phyloP scores from a whole-genome alignment of 2,329 filamentous ascomycete species.

The Thielaviopsis populi region DNA sequence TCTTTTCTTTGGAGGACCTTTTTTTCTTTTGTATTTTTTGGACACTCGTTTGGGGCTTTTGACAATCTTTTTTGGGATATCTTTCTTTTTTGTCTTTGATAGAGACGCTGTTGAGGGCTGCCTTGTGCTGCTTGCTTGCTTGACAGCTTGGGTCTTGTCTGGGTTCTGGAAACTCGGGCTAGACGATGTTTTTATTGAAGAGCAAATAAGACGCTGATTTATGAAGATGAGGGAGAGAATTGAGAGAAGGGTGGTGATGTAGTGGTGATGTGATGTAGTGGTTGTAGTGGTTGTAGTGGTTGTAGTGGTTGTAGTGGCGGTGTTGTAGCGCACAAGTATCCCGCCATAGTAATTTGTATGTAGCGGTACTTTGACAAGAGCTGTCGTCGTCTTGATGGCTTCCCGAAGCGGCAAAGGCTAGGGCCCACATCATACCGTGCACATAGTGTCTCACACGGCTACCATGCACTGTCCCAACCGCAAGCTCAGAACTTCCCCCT shows the following conservation, averaged over 20 bases:
- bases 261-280: neutral
- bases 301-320: no score
- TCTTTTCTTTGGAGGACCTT: neutral
- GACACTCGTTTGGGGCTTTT: neutral
- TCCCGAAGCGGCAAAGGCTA: neutral
- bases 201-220: neutral
- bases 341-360: neutral
- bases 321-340: neutral
- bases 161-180: conserved; percentile 10
- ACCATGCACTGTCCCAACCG: neutral
- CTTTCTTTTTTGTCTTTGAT: neutral
- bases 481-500: neutral
- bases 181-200: neutral
- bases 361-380: neutral
- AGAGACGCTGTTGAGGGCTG: neutral
- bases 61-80: neutral
- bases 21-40: neutral
- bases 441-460: no score
- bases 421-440: no score
- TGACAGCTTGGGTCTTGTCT: neutral
- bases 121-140: neutral
- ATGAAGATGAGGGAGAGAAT: neutral
- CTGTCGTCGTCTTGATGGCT: neutral
- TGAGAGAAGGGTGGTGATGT: neutral
- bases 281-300: no score